A percentile compares a stretch with the other conserved stretches of the same genome.
Conservation (phyloP, 1,139 yeast species). For the Sugiyamaella grinbergsii region DNA sequence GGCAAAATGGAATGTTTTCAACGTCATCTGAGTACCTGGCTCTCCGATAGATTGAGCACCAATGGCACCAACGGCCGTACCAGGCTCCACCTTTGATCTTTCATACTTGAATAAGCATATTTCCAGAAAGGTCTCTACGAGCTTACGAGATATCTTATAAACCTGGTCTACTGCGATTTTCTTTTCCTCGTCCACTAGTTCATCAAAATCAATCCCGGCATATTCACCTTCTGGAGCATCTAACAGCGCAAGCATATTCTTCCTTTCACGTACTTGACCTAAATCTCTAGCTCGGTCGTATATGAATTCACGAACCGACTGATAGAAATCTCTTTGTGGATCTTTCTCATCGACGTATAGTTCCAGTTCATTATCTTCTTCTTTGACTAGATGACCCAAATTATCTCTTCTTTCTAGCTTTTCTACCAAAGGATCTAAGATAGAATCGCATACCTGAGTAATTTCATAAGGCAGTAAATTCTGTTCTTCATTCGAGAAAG, state of each 20-base stretch:
- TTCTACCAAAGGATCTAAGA: constrained; percentile 63
- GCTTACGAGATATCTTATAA: constrained; percentile 62
- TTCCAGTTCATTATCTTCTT: constrained; percentile 41
- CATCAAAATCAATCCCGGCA: constrained; percentile 52
- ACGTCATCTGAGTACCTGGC: constrained; percentile 99
- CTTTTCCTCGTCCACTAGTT: constrained; percentile 39
- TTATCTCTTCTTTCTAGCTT: constrained; percentile 66
- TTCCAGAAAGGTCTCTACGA: constrained; percentile 68
- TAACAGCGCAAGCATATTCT: constrained; percentile 50
- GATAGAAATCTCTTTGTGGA: constrained; percentile 82
- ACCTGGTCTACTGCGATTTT: constrained; percentile 68
- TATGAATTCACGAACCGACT: constrained; percentile 68
- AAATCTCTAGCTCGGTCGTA: constrained; percentile 57
- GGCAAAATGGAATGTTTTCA: constrained; percentile 98
- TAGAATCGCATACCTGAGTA: constrained; percentile 53
- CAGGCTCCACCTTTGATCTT: constrained; percentile 95
- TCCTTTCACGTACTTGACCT: constrained; percentile 58
- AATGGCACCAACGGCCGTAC: constrained; percentile 98
- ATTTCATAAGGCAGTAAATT: constrained; percentile 76
- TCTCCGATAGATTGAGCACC: constrained; percentile 99
- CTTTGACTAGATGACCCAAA: constrained; percentile 58
- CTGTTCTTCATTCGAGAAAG: constrained; percentile 57
- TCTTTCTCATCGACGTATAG: constrained; percentile 72
- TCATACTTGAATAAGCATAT: constrained; percentile 82
- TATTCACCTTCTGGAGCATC: constrained; percentile 50